Evolutionary conservation across 2,329 filamentous ascomycete genomes (phyloP), one percentile per base, ranked within the genome.

Genomic region (Chaetomiaceae sp.): DNA sequence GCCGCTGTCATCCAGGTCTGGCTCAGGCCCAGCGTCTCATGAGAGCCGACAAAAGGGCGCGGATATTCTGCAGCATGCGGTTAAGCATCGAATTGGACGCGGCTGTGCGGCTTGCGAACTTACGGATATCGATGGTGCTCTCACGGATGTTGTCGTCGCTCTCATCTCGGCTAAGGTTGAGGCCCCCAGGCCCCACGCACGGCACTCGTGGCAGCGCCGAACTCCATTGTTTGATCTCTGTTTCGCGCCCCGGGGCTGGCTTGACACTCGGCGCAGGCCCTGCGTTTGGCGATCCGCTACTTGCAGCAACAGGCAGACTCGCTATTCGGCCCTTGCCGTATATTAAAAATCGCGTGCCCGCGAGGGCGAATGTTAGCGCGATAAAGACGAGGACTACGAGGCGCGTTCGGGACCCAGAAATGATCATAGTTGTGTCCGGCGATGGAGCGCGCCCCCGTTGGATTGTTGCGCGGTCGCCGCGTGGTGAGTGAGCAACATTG

Each of bases 1-100:
- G 37, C 47, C 6, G 47, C 47, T 30, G 47, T 50, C 47, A 50
- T 50, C 47, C 47, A 50, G 21, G 47, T 50, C n/a, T 36, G 47
- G n/a, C 30, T 34, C 21, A 50, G 16, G n/a, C 47, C 47, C 20
- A 50, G 13, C n/a, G n/a, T 29, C 20, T 36, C 37, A 13, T 50
- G 38, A 11, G 47, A 50, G 29, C 38, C 47, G 29, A 37, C 38
- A 37, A 50, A 43, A 11, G 47, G 47, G 29, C 47, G 38, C 16
- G 47, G 47, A 10, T 50, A 50, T 20, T 27, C 47, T 50, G 38
- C 14, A 5, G 14, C 4, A 14, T 0, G 13, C 1, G 25, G 47
- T 49, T 16, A 49, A 27, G 16, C 20, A 42, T 13, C 14, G 18
- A 13, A 20, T 18, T 14, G 18, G n/a, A 29, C 21, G n/a, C n/a